A percentile compares a stretch with the other conserved stretches of the same genome.
Evolutionary conservation across 495 filamentous ascomycete species (phyloP).

Genomic region (Aspergillus diversus): DNA sequence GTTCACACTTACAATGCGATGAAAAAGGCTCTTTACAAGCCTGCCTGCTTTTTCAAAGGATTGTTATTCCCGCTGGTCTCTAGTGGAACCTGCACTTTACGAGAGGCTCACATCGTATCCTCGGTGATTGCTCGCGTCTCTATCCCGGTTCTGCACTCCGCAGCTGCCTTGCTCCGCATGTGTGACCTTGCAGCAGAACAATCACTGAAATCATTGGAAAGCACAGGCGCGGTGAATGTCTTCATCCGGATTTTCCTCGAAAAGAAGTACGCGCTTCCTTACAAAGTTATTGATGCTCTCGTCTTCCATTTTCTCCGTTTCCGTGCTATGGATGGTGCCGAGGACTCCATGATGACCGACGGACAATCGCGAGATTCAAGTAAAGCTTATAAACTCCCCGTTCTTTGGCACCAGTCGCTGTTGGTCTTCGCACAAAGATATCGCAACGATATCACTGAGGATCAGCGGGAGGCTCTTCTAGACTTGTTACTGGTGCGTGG

Average conservation of each 20-base stretch:
- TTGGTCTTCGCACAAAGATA: constrained; percentile 93
- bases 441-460: constrained; percentile 88
- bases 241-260: constrained; percentile 91
- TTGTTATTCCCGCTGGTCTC: constrained; percentile 87
- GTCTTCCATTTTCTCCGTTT: constrained; percentile 97
- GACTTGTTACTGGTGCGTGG: constrained; percentile 87
- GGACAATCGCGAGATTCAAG: constrained; percentile 40
- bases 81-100: constrained; percentile 77
- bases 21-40: constrained; percentile 94
- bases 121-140: constrained; percentile 78
- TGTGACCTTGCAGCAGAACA: constrained; percentile 93
- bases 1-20: constrained; percentile 92
- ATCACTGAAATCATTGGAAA: constrained; percentile 72
- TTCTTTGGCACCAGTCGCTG: constrained; percentile 89
- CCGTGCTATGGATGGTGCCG: constrained; percentile 56
- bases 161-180: constrained; percentile 84
- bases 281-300: constrained; percentile 89
- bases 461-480: constrained; percentile 88
- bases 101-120: constrained; percentile 89
- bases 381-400: constrained; percentile 67
- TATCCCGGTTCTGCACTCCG: constrained; percentile 89
- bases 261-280: constrained; percentile 96
- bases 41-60: constrained; percentile 95
- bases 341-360: constrained; percentile 51
- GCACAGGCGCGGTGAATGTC: constrained; percentile 82